Percentiles rank a stretch among this genome's conserved stretches.
These are phyloP conservation scores for Mycena belliarum DNA, from an alignment of 768 basidiomycete genomes.

Conservation along the genomic window DNA sequence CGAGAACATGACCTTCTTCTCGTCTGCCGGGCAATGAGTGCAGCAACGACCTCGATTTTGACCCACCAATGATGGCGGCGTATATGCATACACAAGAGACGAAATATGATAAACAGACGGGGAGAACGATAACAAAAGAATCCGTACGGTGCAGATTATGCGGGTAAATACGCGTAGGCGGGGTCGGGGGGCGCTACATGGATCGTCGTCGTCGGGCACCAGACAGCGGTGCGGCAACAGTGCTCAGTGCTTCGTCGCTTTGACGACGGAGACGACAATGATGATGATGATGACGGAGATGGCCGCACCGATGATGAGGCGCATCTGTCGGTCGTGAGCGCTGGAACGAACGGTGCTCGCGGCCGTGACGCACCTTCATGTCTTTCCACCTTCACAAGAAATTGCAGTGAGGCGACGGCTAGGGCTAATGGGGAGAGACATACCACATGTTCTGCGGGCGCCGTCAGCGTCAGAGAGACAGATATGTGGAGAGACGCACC, in stretches of 20 bases:
- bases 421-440: constrained; percentile 29
- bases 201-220: too few relatives aligned
- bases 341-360: background rate
- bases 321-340: constrained; percentile 65
- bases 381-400: constrained; percentile 84
- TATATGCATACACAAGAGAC: too few relatives aligned
- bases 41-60: too few relatives aligned
- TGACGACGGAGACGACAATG: constrained; percentile 94
- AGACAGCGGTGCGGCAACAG: too few relatives aligned
- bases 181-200: too few relatives aligned
- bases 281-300: constrained; percentile 91
- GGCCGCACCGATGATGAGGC: constrained; percentile 91
- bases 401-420: background rate
- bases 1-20: too few relatives aligned
- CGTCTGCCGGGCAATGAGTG: too few relatives aligned
- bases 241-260: constrained; percentile 53
- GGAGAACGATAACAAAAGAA: too few relatives aligned
- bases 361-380: constrained; percentile 72
- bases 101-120: too few relatives aligned
- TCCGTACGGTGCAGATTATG: too few relatives aligned
- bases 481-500: constrained; percentile 47
- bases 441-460: constrained; percentile 86
- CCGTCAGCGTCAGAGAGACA: background rate
- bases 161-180: too few relatives aligned
- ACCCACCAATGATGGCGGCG: too few relatives aligned